These are phyloP conservation scores for Fusarium fracticaudum DNA, from an alignment of 2,329 filamentous ascomycete genomes.

Conservation along the genomic window DNA sequence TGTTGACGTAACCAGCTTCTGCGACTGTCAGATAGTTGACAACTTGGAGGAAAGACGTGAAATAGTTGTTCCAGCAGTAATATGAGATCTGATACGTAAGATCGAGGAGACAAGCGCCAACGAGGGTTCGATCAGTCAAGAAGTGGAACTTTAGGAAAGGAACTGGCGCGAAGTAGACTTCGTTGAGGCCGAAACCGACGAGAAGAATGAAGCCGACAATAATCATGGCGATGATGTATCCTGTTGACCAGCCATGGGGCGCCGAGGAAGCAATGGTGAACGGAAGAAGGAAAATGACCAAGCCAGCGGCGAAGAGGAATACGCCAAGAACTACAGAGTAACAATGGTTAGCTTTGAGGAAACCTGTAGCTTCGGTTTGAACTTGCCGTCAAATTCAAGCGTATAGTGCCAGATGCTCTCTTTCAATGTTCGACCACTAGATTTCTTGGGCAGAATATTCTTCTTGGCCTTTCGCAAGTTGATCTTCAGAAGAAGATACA, in stretches of 20 bases:
- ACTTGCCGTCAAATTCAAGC: conserved; percentile 66
- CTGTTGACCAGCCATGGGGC: conserved; percentile 60
- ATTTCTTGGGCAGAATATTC: conserved; percentile 52
- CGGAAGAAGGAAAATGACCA: conserved; percentile 70
- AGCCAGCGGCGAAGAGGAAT: conserved; percentile 64
- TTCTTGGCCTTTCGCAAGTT: conserved; percentile 65
- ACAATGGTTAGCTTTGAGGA: accelerated
- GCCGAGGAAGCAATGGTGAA: conserved; percentile 64
- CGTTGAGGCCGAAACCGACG: conserved; percentile 63
- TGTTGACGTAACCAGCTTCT: conserved; percentile 57
- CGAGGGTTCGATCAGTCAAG: conserved; percentile 60
- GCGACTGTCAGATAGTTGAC: conserved; percentile 55
- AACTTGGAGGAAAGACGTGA: conserved; percentile 65
- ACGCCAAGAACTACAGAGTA: conserved; percentile 57
- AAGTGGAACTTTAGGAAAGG: conserved; percentile 65
- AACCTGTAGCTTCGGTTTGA: accelerated
- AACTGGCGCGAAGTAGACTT: conserved; percentile 63
- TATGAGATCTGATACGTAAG: conserved; percentile 59
- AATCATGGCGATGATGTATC: conserved; percentile 67
- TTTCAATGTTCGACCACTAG: conserved; percentile 54
- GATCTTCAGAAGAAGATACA: conserved; percentile 62
- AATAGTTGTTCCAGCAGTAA: conserved; percentile 64
- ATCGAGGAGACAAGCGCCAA: conserved; percentile 59
- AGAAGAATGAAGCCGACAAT: conserved; percentile 69
- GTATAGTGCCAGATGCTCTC: conserved; percentile 62